A percentile compares a stretch with the other conserved stretches of the same genome.
Conservation (phyloP, 495 filamentous ascomycete genomes). For the Halenospora varia region DNA sequence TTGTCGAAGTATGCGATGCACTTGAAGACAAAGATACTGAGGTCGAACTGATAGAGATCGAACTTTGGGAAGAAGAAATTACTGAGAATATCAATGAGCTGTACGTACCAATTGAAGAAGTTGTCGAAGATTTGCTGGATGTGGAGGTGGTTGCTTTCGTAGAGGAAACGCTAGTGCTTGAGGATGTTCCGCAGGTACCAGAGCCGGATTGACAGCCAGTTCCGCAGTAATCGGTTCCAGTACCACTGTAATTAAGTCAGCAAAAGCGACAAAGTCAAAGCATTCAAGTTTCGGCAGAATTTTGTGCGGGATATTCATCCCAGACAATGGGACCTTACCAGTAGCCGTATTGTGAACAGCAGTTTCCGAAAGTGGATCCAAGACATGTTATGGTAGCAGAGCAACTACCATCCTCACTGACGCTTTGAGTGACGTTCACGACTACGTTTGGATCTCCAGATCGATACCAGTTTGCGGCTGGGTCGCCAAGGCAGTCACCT, state of each 20-base stretch:
- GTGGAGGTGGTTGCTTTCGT: neutral
- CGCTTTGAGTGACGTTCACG: conserved; percentile 27
- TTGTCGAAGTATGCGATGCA: no score
- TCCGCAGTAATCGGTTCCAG: conserved; percentile 12
- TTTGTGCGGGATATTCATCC: neutral
- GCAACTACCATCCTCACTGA: conserved; percentile 51
- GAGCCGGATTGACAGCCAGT: conserved; percentile 16
- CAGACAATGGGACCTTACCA: neutral
- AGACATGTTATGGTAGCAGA: conserved; percentile 1
- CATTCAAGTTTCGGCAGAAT: neutral
- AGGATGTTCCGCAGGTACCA: conserved; percentile 17
- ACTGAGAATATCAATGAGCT: conserved; percentile 1
- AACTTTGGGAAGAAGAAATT: neutral
- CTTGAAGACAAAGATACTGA: no score
- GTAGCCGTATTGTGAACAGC: conserved; percentile 17
- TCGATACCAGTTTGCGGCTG: conserved; percentile 68
- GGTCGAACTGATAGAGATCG: neutral
- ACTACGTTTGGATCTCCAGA: conserved; percentile 33
- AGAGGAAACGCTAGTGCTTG: conserved; percentile 16
- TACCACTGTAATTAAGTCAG: conserved; percentile 1
- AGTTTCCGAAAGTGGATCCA: conserved; percentile 1
- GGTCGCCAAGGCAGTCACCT: conserved; percentile 71
- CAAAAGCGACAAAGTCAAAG: neutral
- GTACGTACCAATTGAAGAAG: neutral
- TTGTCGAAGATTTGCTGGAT: conserved; percentile 4